These are phyloP conservation scores for Cercospora nicotianae DNA, from an alignment of 2,329 filamentous ascomycete species.

Conservation along the genomic window DNA sequence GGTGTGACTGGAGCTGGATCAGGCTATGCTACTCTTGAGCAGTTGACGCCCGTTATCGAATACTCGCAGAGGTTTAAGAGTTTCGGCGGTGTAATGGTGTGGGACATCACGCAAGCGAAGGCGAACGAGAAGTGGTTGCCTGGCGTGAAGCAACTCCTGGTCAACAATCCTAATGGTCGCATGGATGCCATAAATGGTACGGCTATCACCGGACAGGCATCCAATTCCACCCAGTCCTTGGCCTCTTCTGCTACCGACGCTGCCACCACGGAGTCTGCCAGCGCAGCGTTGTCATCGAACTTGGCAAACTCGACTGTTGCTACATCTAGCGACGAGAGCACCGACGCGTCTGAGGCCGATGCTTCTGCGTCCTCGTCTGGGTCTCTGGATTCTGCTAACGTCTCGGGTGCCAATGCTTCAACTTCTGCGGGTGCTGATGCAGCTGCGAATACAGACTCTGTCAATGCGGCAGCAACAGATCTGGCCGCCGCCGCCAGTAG, in stretches of 20 bases:
- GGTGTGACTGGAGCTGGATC: conserved; percentile 39
- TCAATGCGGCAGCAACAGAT: background rate
- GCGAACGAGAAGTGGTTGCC: conserved; percentile 35
- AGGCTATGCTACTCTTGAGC: conserved; percentile 37
- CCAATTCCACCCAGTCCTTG: background rate
- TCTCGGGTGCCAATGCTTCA: background rate
- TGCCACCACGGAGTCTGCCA: background rate
- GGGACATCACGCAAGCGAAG: conserved; percentile 52
- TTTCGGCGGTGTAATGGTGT: conserved; percentile 46
- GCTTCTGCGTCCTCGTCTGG: background rate
- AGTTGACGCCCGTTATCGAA: conserved; percentile 35
- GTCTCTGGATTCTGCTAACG: background rate
- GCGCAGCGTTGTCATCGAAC: background rate
- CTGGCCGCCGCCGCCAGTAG: background rate
- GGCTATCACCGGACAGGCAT: background rate
- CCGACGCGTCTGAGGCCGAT: background rate
- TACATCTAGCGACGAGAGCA: background rate
- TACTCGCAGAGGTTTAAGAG: conserved; percentile 37
- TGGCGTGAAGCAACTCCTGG: conserved; percentile 23
- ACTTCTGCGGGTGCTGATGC: background rate
- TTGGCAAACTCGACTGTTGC: background rate
- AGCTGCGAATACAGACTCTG: background rate
- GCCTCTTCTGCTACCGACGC: background rate
- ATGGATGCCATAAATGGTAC: background rate
- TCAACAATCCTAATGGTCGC: background rate